A percentile compares a stretch with the other conserved stretches of the same genome.
phyloP scores from a whole-genome alignment of 2,329 filamentous ascomycete species.

The Saccharata proteae region DNA sequence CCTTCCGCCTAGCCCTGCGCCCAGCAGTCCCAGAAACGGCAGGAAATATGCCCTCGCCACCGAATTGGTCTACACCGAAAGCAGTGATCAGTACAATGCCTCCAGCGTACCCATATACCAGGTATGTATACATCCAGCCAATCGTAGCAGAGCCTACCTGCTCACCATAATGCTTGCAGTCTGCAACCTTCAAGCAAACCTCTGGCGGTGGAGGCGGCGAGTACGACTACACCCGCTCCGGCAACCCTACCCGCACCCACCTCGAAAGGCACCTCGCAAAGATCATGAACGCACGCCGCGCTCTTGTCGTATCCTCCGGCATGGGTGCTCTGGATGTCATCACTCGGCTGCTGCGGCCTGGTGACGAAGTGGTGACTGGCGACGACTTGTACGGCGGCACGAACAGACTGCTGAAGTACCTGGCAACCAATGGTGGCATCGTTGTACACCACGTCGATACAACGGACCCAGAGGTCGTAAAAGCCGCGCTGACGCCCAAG shows the following conservation, averaged over 20 bases:
- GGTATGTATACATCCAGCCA: slow-evolving; percentile 26
- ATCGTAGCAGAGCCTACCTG: too few relatives aligned
- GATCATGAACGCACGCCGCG: slow-evolving; percentile 92
- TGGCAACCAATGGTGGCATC: slow-evolving; percentile 81
- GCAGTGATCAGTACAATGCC: slow-evolving; percentile 91
- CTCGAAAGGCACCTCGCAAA: slow-evolving; percentile 94
- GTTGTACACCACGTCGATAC: slow-evolving; percentile 95
- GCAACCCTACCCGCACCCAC: slow-evolving; percentile 91
- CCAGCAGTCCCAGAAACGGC: slow-evolving; percentile 77
- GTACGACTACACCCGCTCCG: slow-evolving; percentile 97
- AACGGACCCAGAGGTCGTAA: slow-evolving; percentile 61
- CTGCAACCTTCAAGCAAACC: slow-evolving; percentile 92
- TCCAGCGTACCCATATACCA: slow-evolving; percentile 97
- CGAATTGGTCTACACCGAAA: slow-evolving; percentile 91
- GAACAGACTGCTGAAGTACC: slow-evolving; percentile 83
- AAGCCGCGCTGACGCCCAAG: slow-evolving; percentile 57
- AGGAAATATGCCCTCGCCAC: slow-evolving; percentile 88
- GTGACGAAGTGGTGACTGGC: slow-evolving; percentile 93
- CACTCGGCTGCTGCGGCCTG: slow-evolving; percentile 75
- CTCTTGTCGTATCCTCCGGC: slow-evolving; percentile 85
- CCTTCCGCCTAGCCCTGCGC: slow-evolving; percentile 58
- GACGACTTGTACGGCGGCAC: slow-evolving; percentile 95
- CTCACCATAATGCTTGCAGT: too few relatives aligned
- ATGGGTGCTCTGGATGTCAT: slow-evolving; percentile 98
- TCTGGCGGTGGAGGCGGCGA: slow-evolving; percentile 72